Evolutionary conservation across 2,329 filamentous ascomycete species (phyloP).

Genomic region (Paecilomyces sp.): DNA sequence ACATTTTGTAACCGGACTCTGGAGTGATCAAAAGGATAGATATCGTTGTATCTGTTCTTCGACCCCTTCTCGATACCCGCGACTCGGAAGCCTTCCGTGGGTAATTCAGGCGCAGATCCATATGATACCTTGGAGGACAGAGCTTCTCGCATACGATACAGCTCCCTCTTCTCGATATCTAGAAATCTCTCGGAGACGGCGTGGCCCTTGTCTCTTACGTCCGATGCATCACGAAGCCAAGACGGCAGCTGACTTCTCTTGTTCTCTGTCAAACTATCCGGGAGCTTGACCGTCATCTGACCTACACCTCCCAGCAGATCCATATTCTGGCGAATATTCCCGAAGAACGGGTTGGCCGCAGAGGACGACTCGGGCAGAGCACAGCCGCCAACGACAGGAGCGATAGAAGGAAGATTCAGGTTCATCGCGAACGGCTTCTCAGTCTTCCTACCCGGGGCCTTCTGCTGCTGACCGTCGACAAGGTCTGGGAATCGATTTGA

Average conservation of each 20-base stretch:
- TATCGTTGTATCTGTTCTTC: slow-evolving; percentile 98
- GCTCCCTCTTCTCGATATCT: slow-evolving; percentile 73
- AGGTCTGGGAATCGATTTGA: slow-evolving; percentile 55
- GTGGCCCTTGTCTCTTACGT: slow-evolving; percentile 66
- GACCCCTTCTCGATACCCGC: slow-evolving; percentile 89
- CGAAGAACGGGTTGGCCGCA: slow-evolving; percentile 81
- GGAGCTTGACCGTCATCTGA: slow-evolving; percentile 59
- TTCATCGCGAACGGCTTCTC: slow-evolving; percentile 47
- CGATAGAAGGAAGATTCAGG: slow-evolving; percentile 48
- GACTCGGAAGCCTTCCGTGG: slow-evolving; percentile 56
- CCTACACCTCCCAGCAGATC: slow-evolving; percentile 90
- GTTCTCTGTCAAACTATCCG: slow-evolving; percentile 43
- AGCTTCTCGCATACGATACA: slow-evolving; percentile 86
- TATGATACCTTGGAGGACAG: slow-evolving; percentile 55
- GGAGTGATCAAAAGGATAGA: slow-evolving; percentile 91
- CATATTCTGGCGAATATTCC: slow-evolving; percentile 94
- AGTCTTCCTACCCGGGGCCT: slow-evolving; percentile 24
- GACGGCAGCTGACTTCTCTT: slow-evolving; percentile 54
- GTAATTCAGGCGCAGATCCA: slow-evolving; percentile 37
- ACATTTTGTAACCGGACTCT: slow-evolving; percentile 71
- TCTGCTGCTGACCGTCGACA: slow-evolving; percentile 15
- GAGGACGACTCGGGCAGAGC: slow-evolving; percentile 62
- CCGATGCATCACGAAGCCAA: slow-evolving; percentile 69
- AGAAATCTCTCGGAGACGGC: slow-evolving; percentile 76
- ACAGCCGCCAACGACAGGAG: slow-evolving; percentile 84